Evolutionary conservation across 2,329 filamentous ascomycete genomes (phyloP).

Genomic region (Pseudogymnoascus sp.): DNA sequence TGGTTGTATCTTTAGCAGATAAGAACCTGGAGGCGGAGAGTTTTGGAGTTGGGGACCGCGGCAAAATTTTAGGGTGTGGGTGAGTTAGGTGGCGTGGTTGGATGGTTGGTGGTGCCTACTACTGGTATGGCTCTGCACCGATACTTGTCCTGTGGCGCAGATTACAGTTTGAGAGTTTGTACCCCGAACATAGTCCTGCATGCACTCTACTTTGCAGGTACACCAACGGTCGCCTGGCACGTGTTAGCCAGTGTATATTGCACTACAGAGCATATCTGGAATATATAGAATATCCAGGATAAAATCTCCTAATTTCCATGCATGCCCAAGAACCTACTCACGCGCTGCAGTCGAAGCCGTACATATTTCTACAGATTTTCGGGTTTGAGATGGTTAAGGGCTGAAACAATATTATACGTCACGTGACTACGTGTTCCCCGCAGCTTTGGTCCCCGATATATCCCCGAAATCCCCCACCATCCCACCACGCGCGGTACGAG

Average conservation of each 20-base stretch:
- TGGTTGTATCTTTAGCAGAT: neutral
- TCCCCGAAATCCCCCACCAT: slow-evolving; percentile 3
- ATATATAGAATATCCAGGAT: neutral
- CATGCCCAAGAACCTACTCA: neutral
- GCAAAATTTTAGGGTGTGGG: neutral
- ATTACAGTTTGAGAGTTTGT: neutral
- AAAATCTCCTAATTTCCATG: neutral
- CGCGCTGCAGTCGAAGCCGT: neutral
- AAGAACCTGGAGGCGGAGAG: neutral
- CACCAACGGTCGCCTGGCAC: neutral
- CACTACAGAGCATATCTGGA: neutral
- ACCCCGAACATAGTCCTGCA: neutral
- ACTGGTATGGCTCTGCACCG: neutral
- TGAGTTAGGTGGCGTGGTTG: slow-evolving; percentile 1
- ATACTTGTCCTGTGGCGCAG: neutral
- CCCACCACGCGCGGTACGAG: neutral
- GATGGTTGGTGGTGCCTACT: neutral
- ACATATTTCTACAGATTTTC: neutral
- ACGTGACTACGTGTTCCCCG: neutral
- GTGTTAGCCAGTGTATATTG: neutral
- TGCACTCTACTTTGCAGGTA: neutral
- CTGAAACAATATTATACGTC: neutral
- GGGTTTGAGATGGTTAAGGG: too few species aligned
- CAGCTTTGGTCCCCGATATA: neutral
- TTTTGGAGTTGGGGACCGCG: neutral